Evolutionary conservation across 305 asterid species (phyloP), one percentile per base, ranked within the genome.

Genomic region (Fraxinus baroniana): DNA sequence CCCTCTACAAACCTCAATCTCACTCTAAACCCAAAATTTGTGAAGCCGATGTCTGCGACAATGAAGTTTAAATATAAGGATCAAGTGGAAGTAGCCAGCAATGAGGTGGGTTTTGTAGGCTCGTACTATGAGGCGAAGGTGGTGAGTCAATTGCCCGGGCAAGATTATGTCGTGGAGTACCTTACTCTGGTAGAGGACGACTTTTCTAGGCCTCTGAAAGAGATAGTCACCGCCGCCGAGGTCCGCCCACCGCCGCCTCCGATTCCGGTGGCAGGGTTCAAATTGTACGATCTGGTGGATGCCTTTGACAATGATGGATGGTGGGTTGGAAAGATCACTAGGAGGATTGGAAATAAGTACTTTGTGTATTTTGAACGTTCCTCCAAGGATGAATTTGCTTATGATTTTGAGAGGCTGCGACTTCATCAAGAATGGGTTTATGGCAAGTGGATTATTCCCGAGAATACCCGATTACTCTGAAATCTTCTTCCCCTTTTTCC

Each of bases 281-380:
- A 26, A 0, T 18, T 79, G 71, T 1, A 22, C 24, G 79, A 75
- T n/a, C 0, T 5, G 26, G 86, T 79, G 3, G 88, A 85, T 76
- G 88, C 86, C 7, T 79, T 44, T 12, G 64, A 85, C 37, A 79
- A 75, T 1, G 86, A 82, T 37, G 88, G 88, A 17, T 85, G 84
- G 86, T 85, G 88, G 86, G 72, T 12, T 12, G 88, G 88, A n/a
- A 57, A 55, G 68, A 77, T 82, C n/a, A 79, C 73, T 24, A 79
- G 81, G 28, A 79, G 3, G 5, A 71, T 82, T 71, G 80, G 28
- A 7, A 13, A 8, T 5, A 33, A 72, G 46, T 87, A 76, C 52
- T 18, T 1, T 1, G 86, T 85, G 24, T 82, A 81, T 64, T 85
- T 85, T 75, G 81, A 78, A 55, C 71, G n/a, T 18, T 62, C 71